Conservation (phyloP, 2,329 filamentous ascomycete species). For the Pseudocercospora pini-densiflorae region DNA sequence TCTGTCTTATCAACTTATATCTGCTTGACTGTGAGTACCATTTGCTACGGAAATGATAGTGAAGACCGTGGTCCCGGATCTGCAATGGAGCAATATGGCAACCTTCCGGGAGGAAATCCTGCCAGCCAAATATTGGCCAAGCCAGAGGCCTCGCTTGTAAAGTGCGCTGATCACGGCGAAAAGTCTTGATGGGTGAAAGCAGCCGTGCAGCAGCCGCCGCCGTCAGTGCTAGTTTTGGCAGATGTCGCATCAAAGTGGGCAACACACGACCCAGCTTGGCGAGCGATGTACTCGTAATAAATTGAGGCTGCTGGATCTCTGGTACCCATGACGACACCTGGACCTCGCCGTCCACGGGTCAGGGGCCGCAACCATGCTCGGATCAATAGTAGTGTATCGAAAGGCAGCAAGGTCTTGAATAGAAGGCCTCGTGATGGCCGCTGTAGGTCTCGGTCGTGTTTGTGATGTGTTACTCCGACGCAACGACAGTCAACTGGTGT, state of each 20-base stretch:
- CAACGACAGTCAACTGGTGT: neutral
- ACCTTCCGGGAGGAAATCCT: neutral
- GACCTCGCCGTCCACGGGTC: neutral
- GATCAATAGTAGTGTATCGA: neutral
- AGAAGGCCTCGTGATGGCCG: neutral
- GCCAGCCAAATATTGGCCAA: conserved; percentile 2
- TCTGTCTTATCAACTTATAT: no score
- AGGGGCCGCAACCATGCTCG: neutral
- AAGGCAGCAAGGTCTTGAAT: neutral
- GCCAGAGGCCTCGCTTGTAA: neutral
- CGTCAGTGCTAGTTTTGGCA: neutral
- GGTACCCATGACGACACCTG: conserved; percentile 9
- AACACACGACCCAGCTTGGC: neutral
- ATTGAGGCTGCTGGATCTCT: neutral
- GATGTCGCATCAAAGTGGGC: neutral
- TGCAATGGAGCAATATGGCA: neutral
- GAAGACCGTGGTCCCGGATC: neutral
- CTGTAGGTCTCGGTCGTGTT: neutral
- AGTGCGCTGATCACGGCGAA: neutral
- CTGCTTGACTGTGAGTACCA: no score
- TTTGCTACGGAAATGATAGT: no score
- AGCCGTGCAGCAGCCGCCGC: neutral
- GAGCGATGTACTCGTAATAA: neutral
- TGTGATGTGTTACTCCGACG: neutral
- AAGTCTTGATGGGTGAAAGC: neutral